Evolutionary conservation across 2,329 filamentous ascomycete genomes (phyloP).

Genomic region (Didymella sp.): DNA sequence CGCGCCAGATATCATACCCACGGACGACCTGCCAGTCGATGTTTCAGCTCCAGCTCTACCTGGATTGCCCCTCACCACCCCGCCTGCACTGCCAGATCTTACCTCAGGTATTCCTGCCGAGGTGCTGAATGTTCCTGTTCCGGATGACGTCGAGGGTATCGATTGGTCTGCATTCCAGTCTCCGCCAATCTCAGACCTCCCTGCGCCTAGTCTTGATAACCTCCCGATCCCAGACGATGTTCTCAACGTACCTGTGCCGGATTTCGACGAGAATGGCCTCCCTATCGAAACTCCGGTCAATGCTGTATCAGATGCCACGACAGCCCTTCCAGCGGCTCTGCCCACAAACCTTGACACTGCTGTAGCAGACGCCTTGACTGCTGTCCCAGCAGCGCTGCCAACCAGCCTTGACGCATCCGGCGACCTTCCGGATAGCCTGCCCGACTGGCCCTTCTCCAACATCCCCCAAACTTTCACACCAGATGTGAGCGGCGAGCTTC

Average conservation of each 20-base stretch:
- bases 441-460: constrained; percentile 10
- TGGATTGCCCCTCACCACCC: background rate
- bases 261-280: constrained; percentile 8
- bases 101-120: background rate
- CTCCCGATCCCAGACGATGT: constrained; percentile 9
- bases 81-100: background rate
- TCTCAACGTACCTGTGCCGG: constrained; percentile 11
- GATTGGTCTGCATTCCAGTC: constrained; percentile 12
- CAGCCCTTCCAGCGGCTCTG: background rate
- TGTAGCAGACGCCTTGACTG: background rate
- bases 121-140: constrained; percentile 7
- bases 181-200: constrained; percentile 1
- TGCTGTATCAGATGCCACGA: background rate
- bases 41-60: background rate
- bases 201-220: background rate
- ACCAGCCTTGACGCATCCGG: constrained; percentile 7
- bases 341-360: background rate
- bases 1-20: background rate
- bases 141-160: constrained; percentile 11
- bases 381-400: background rate
- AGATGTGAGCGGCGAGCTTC: constrained; percentile 3
- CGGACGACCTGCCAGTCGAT: background rate
- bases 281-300: background rate
- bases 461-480: background rate
- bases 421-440: background rate